Evolutionary conservation across 192 early-diverging fungal genomes (phyloP), one percentile per base, ranked within the genome.

Genomic region (Umbelopsis sp.): DNA sequence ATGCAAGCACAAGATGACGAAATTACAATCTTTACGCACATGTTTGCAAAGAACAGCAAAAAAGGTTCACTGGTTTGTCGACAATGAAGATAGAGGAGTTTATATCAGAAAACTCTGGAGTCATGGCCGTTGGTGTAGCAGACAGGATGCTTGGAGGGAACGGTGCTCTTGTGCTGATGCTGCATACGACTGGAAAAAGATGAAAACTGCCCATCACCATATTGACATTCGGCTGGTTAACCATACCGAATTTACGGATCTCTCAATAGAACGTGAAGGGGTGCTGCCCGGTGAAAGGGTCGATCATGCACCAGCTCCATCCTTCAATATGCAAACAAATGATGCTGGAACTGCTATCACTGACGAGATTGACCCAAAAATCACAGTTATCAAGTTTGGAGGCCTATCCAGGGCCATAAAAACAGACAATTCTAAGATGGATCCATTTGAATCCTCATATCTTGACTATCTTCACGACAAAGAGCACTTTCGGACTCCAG

Each of bases 31-130:
- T 16, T 20, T 62, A 26, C 26, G 56, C 32, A 29, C 26, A 20
- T 62, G 56, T 26, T 34, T 62, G 20, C 26, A 2, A 29, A 11
- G 56, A 7, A 62, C 56, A 0, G 56, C 56, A 29, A 62, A 62
- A 34, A 62, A 32, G 34, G 56, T 62, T 11, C 56, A 62, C 29
- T 62, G 56, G 56, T 62, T 4, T 16, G 20, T 62, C 31, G 56
- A 62, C 17, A 4, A 62, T 6, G 56, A 62, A 62, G 56, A 62
- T 17, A 22, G 56, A 29, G 56, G 56, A 14, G 2, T 62, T 2
- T 62, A 62, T 17, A 11, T 62, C 2, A 62, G 56, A 62, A 62
- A 62, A 20, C 8, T 62, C n/a, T 62, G 56, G 56, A 62, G 56
- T 34, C 31, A 34, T 26, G 56, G 56, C 3, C 56, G 56, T 4